Conservation (phyloP, 1,284 basidiomycete genomes). For the Chalciporus piperatoides region DNA sequence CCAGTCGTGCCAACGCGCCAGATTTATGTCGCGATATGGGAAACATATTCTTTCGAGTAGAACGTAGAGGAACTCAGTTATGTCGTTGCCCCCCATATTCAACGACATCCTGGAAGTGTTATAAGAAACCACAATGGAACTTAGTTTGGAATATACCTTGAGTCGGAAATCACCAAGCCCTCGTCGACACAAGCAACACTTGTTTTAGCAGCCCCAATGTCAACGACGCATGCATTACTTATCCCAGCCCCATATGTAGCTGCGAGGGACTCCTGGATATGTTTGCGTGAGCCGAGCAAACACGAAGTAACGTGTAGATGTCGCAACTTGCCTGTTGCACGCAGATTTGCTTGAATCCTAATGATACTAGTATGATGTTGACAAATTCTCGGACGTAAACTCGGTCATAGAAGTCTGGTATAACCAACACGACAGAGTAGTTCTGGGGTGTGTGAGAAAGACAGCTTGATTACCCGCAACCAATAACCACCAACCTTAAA, state of each 20-base stretch:
- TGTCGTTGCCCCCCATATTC: constrained; percentile 89
- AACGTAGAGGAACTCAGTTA: constrained; percentile 85
- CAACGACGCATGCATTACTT: constrained; percentile 92
- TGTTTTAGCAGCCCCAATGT: constrained; percentile 85
- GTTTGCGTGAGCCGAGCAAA: not conserved
- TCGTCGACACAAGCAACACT: constrained; percentile 95
- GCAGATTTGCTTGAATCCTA: constrained; percentile 92
- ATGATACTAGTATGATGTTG: constrained; percentile 70
- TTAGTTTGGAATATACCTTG: constrained; percentile 54
- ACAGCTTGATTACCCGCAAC: not conserved
- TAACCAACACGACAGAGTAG: constrained; percentile 84
- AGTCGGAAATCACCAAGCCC: constrained; percentile 85
- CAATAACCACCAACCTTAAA: constrained; percentile 51
- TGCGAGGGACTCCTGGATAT: constrained; percentile 80
- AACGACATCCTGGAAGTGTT: constrained; percentile 65
- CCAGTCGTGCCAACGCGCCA: constrained; percentile 81
- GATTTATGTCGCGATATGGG: constrained; percentile 82
- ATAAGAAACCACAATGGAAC: constrained; percentile 7
- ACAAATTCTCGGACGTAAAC: constrained; percentile 80
- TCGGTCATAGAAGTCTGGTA: constrained; percentile 91
- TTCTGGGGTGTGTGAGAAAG: constrained; percentile 41
- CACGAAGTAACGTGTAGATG: not conserved
- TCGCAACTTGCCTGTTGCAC: constrained; percentile 71
- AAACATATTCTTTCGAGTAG: constrained; percentile 81
- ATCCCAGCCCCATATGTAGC: constrained; percentile 96